Evolutionary conservation across 495 filamentous ascomycete genomes (phyloP), one percentile per base, ranked within the genome.

Genomic region (Penicillium parvum): DNA sequence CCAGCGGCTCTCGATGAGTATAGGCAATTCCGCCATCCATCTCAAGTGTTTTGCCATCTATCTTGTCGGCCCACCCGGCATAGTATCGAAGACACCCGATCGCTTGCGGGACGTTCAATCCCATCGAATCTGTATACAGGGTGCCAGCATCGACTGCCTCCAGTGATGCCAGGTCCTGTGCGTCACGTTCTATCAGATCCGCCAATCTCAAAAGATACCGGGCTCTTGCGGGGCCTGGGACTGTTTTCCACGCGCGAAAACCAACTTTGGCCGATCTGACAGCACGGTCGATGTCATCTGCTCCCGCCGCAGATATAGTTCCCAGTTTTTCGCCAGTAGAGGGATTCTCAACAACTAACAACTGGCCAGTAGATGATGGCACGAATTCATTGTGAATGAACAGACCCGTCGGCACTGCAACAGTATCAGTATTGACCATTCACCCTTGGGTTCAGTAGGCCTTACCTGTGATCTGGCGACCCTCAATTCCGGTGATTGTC

Each of bases 381-480:
- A 95, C 83, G 54, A 90, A 95, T 60, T 95, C 85, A 50, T 95
- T 95, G 68, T 95, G 91, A 70, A 97, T 95, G 66, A 96, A 96
- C 11, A 97, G 79, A 14, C 91, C 91, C 12, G 81, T 75, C 3
- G 84, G 86, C 64, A n/a, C n/a, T n/a, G n/a, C n/a, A n/a, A n/a
- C n/a, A n/a, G n/a, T n/a, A n/a, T n/a, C n/a, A n/a, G n/a, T n/a
- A n/a, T n/a, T n/a, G n/a, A n/a, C n/a, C n/a, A n/a, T n/a, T n/a
- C n/a, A n/a, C n/a, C n/a, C n/a, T n/a, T n/a, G n/a, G n/a, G n/a
- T n/a, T n/a, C n/a, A n/a, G n/a, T n/a, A 7, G 3, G n/a, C 7
- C 17, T 32, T 39, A 58, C 50, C 35, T 11, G 47, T 52, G 10
- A 58, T 43, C 19, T 49, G 37, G 7, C 55, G 55, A 12, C 50